phyloP scores from a whole-genome alignment of 805 yeast species.

The Candida rishiriensis region DNA sequence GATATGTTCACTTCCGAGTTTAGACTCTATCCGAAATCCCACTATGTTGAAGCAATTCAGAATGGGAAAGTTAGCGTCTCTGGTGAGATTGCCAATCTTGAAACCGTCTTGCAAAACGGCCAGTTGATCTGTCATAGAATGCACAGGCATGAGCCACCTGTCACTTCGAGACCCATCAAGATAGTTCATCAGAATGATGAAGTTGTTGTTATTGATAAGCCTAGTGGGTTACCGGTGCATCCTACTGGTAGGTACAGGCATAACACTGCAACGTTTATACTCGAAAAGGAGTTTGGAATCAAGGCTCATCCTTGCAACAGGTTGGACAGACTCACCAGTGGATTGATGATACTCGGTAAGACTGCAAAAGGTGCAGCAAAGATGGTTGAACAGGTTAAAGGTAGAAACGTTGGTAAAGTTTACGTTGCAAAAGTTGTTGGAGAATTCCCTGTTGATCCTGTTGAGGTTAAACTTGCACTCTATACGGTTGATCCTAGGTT shows the following conservation, averaged over 20 bases:
- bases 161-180: constrained; percentile 52
- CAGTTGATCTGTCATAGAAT: constrained; percentile 73
- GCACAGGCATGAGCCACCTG: constrained; percentile 91
- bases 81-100: constrained; percentile 54
- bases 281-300: constrained; percentile 65
- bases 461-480: constrained; percentile 64
- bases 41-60: constrained; percentile 51
- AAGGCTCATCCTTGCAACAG: constrained; percentile 82
- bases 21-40: constrained; percentile 66
- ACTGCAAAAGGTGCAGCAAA: constrained; percentile 73
- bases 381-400: constrained; percentile 66
- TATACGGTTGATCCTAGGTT: constrained; percentile 68
- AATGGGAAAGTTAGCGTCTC: constrained; percentile 67
- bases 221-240: constrained; percentile 92
- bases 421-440: constrained; percentile 89
- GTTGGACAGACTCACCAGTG: constrained; percentile 86
- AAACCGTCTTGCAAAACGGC: constrained; percentile 71
- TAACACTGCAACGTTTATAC: constrained; percentile 69
- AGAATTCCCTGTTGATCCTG: constrained; percentile 58
- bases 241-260: constrained; percentile 85
- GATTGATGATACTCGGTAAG: constrained; percentile 87
- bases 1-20: constrained; percentile 85
- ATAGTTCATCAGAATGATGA: constrained; percentile 73
- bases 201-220: constrained; percentile 82
- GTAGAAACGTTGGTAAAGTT: constrained; percentile 71